Evolutionary conservation across 768 basidiomycete genomes (phyloP).

Genomic region (Serendipita sp.): DNA sequence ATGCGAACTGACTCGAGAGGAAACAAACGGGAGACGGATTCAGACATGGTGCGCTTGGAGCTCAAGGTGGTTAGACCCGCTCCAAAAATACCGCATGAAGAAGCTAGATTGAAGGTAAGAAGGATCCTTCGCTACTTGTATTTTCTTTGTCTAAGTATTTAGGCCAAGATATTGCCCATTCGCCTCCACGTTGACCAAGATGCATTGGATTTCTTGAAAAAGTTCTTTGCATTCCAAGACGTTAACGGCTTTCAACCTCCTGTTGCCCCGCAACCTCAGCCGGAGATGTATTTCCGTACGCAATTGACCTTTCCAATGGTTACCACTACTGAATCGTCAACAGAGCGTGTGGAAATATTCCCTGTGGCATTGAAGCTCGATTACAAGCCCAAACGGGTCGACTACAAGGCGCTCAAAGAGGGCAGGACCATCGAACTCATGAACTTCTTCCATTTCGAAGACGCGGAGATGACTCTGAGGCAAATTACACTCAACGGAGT

Average conservation of each 20-base stretch:
- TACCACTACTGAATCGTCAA: not conserved
- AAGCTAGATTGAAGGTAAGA: slow-evolving; percentile 62
- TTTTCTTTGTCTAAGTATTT: slow-evolving; percentile 6
- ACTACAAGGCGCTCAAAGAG: slow-evolving; percentile 77
- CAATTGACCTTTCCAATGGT: not conserved
- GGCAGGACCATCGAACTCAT: slow-evolving; percentile 92
- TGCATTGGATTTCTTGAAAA: slow-evolving; percentile 93
- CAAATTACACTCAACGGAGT: slow-evolving; percentile 88
- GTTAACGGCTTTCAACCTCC: slow-evolving; percentile 26
- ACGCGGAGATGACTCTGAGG: slow-evolving; percentile 91
- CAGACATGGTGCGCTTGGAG: slow-evolving; percentile 85
- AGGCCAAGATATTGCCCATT: slow-evolving; percentile 85
- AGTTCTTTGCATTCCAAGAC: slow-evolving; percentile 81
- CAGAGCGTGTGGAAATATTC: slow-evolving; percentile 89
- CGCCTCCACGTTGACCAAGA: slow-evolving; percentile 95
- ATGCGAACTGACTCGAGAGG: slow-evolving; percentile 73
- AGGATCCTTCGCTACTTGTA: not conserved
- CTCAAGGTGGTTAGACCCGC: slow-evolving; percentile 59
- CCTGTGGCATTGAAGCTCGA: slow-evolving; percentile 92
- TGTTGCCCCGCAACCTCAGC: slow-evolving; percentile 20
- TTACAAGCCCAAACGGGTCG: slow-evolving; percentile 94
- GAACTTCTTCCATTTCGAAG: slow-evolving; percentile 99
- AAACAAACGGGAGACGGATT: slow-evolving; percentile 77
- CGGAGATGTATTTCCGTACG: slow-evolving; percentile 61
- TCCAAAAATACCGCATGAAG: slow-evolving; percentile 47